Conservation (phyloP, 2,329 filamentous ascomycete genomes). For the Colletotrichum acutatum region DNA sequence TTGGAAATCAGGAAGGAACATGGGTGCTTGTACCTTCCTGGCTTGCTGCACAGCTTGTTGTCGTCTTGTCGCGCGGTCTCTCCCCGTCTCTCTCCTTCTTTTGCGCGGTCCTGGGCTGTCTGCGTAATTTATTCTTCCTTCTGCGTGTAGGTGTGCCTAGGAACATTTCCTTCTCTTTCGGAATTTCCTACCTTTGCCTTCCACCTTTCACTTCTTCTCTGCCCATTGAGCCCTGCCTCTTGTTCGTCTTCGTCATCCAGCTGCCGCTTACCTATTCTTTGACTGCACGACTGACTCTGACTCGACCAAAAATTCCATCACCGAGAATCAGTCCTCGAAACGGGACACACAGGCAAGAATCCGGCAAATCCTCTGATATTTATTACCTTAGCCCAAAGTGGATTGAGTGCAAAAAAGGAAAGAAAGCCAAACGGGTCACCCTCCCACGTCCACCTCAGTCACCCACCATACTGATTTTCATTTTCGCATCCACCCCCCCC, state of each 20-base stretch:
- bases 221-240: constrained; percentile 37
- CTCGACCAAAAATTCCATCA: constrained; percentile 32
- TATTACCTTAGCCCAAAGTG: constrained; percentile 27
- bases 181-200: constrained; percentile 7
- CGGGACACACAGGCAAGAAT: not conserved
- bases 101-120: not conserved
- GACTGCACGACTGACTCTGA: constrained; percentile 8
- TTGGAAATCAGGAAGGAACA: constrained; percentile 18
- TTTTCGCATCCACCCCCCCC: constrained; percentile 7
- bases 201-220: not conserved
- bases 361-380: constrained; percentile 24
- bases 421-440: constrained; percentile 21
- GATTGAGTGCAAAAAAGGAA: constrained; percentile 7
- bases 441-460: constrained; percentile 16
- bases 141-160: not conserved
- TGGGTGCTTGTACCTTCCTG: constrained; percentile 19
- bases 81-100: not conserved
- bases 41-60: not conserved
- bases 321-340: constrained; percentile 31
- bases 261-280: not conserved
- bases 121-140: constrained; percentile 35
- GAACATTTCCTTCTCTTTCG: constrained; percentile 20
- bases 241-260: not conserved
- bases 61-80: not conserved
- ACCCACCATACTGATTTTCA: not conserved